A percentile compares a stretch with the other conserved stretches of the same genome.
Evolutionary conservation across 345 rosid genomes (phyloP).

Genomic region (Mallotus nudiflorus): DNA sequence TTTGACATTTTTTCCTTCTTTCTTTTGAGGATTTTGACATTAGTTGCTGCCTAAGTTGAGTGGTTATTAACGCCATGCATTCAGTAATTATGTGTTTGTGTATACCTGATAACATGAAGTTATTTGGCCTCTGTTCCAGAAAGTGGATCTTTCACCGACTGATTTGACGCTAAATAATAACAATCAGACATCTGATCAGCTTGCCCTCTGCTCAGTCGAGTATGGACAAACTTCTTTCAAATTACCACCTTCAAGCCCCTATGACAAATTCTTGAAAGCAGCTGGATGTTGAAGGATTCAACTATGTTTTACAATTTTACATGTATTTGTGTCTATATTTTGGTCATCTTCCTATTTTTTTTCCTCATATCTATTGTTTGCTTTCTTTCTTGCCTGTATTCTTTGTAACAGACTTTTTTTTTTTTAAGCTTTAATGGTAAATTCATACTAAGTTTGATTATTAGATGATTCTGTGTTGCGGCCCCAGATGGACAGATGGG

Average conservation of each 20-base stretch:
- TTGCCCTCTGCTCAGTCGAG: conserved; percentile 38
- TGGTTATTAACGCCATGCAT: too few relatives aligned
- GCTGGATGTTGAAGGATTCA: conserved; percentile 64
- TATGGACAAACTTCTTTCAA: conserved; percentile 56
- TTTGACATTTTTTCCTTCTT: too few relatives aligned
- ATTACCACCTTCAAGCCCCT: conserved; percentile 89
- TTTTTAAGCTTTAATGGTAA: conserved; percentile 5
- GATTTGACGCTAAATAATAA: conserved; percentile 28
- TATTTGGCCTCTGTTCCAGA: conserved; percentile 38
- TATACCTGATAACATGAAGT: not conserved
- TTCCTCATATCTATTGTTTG: not conserved
- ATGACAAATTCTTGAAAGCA: conserved; percentile 81
- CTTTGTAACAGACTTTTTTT: conserved; percentile 7
- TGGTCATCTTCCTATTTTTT: not conserved
- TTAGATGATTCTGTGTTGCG: conserved; percentile 5
- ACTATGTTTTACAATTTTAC: not conserved
- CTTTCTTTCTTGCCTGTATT: conserved; percentile 2
- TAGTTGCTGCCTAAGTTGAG: too few relatives aligned
- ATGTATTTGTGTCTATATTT: not conserved
- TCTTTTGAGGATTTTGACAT: too few relatives aligned
- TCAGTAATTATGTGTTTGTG: not conserved
- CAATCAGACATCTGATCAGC: conserved; percentile 37
- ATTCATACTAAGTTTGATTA: not conserved
- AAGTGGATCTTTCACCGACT: conserved; percentile 31
- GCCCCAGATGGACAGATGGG: not conserved